Conservation (phyloP, 2,329 filamentous ascomycete genomes). For the Cladophialophora bantiana region DNA sequence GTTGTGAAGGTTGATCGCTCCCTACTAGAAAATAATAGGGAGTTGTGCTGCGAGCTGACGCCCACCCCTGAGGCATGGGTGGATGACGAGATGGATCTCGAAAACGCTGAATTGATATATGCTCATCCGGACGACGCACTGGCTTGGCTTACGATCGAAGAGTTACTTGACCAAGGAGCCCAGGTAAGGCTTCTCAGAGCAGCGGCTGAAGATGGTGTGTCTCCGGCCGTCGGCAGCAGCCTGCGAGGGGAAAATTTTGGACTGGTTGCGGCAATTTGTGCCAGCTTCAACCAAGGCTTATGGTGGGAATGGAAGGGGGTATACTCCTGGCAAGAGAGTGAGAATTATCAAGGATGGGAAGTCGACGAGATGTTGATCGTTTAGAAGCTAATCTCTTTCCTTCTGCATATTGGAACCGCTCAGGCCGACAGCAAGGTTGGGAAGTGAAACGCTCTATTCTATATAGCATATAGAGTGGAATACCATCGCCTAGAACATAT, state of each 20-base stretch:
- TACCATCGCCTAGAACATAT: not conserved
- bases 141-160: conserved; percentile 5
- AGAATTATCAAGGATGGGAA: conserved; percentile 14
- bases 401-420: not conserved
- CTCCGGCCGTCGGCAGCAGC: conserved; percentile 7
- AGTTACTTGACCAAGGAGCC: not conserved
- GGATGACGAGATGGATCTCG: conserved; percentile 4
- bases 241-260: conserved; percentile 9
- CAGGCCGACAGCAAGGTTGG: not conserved
- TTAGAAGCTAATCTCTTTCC: not conserved
- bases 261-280: conserved; percentile 9
- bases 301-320: conserved; percentile 16
- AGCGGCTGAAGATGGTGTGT: conserved; percentile 12
- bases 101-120: conserved; percentile 1
- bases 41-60: conserved; percentile 14
- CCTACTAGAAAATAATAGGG: not conserved
- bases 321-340: conserved; percentile 20
- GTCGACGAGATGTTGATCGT: conserved; percentile 8
- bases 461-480: not conserved
- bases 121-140: conserved; percentile 15
- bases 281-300: conserved; percentile 5
- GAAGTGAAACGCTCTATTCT: too few species aligned
- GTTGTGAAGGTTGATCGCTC: conserved; percentile 3
- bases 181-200: conserved; percentile 11
- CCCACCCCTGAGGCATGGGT: not conserved